These are phyloP conservation scores for Grosmannia clavigera DNA, from an alignment of 2,329 filamentous ascomycete species.

Conservation along the genomic window DNA sequence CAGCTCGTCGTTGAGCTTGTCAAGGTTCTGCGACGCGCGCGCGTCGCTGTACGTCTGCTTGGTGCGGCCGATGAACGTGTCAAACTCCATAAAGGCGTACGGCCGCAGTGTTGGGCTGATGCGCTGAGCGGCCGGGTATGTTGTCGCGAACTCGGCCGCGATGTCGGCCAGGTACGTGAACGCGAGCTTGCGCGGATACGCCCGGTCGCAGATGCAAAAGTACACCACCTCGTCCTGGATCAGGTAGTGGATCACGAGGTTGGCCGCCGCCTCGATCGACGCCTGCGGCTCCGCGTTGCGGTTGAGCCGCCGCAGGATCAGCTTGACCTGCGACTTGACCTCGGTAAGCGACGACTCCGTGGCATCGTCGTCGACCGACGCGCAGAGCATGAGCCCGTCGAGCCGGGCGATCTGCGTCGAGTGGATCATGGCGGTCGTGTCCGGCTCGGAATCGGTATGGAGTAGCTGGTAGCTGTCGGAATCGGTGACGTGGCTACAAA, in stretches of 20 bases:
- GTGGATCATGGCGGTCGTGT: conserved; percentile 52
- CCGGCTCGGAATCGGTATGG: too few species aligned
- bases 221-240: conserved; percentile 80
- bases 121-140: conserved; percentile 64
- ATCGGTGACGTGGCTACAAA: background rate
- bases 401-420: conserved; percentile 91
- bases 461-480: background rate
- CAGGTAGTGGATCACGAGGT: conserved; percentile 75
- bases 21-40: conserved; percentile 81
- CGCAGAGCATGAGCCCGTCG: conserved; percentile 89
- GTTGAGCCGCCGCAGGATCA: conserved; percentile 77
- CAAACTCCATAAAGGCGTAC: conserved; percentile 96
- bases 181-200: conserved; percentile 94
- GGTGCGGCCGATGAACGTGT: conserved; percentile 88
- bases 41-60: conserved; percentile 91
- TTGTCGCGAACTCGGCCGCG: conserved; percentile 77
- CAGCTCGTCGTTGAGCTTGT: conserved; percentile 92
- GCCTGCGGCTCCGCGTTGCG: conserved; percentile 84
- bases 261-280: conserved; percentile 65
- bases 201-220: conserved; percentile 83
- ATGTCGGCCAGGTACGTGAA: conserved; percentile 97
- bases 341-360: conserved; percentile 68
- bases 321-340: conserved; percentile 82
- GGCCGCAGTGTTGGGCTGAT: conserved; percentile 65
- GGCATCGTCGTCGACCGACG: conserved; percentile 81